Conservation (phyloP, 768 basidiomycete genomes). For the Suillus luteus region DNA sequence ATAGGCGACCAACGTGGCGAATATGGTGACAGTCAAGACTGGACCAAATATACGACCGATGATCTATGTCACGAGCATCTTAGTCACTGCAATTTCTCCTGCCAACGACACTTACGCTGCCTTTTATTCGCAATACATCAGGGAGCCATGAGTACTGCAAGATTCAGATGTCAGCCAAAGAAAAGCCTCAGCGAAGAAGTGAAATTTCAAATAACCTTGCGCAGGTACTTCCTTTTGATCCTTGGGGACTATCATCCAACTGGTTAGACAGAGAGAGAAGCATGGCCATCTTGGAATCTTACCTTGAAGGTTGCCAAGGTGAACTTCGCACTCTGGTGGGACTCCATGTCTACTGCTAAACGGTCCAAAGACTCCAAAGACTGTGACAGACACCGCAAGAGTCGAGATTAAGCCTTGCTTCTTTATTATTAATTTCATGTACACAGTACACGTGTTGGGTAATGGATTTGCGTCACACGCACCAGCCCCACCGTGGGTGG, state of each 20-base stretch:
- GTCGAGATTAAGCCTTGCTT: background rate
- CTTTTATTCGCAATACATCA: slow-evolving; percentile 82
- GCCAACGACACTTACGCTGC: slow-evolving; percentile 57
- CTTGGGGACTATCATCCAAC: slow-evolving; percentile 36
- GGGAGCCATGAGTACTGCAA: slow-evolving; percentile 87
- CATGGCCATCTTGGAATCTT: slow-evolving; percentile 1
- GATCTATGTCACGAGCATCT: slow-evolving; percentile 46
- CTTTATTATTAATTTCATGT: background rate
- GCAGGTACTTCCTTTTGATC: slow-evolving; percentile 53
- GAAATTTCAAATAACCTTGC: slow-evolving; percentile 42
- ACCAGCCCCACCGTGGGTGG: too few relatives aligned
- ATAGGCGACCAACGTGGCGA: slow-evolving; percentile 63
- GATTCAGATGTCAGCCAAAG: background rate
- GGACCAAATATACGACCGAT: slow-evolving; percentile 75
- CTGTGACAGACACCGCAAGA: background rate
- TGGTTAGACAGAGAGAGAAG: background rate
- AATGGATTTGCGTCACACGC: background rate
- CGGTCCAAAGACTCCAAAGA: background rate
- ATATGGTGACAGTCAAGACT: slow-evolving; percentile 80
- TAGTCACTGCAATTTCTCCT: slow-evolving; percentile 13
- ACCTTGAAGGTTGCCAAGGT: slow-evolving; percentile 31
- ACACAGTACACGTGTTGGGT: background rate
- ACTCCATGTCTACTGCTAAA: slow-evolving; percentile 23
- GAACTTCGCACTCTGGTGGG: slow-evolving; percentile 19
- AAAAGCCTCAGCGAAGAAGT: background rate